Evolutionary conservation across 805 yeast genomes (phyloP), one percentile per base, ranked within the genome.

Genomic region (Spathaspora boniae): DNA sequence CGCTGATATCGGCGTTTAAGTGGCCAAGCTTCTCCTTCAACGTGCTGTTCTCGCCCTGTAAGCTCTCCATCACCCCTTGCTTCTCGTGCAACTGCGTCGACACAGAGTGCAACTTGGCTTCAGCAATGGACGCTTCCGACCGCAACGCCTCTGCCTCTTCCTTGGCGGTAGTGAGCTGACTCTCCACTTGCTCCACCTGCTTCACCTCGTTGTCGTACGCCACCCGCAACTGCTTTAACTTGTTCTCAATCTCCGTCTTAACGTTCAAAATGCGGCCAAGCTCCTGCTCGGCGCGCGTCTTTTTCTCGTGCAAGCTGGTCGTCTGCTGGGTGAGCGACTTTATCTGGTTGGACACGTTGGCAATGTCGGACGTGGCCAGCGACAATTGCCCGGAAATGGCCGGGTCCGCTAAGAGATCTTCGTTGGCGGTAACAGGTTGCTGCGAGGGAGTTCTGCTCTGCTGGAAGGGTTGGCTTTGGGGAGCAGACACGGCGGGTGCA

Each of bases 261-360:
- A 79, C 70, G 19, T 70, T 68, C 47, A 78, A 72, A 40, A 86
- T 78, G 38, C 76, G 72, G n/a, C 78, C 68, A 36, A 89, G 69
- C 51, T 91, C 96, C 38, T 74, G 78, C 51, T 82, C 87, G 1
- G 96, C 87, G 42, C 79, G 74, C 14, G 74, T 65, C 43, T 86
- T 80, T 59, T 84, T 84, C 16, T 76, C 82, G 41, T 80, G 80
- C 20, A 84, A 70, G 11, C 70, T 72, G 1, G 84, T 68, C 2
- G 94, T 85, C 58, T 88, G 96, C 16, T 72, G 61, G 1, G 88
- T 74, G 44, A 91, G 65, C 0, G 95, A 83, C 44, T 78, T 78
- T 44, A 86, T 81, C 62, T 89, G 96, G 48, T 82, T 86, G 0
- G 95, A 83, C 27, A 85, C 69, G 47, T 89, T 86, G 11, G 95